These are phyloP conservation scores for Penicillium canescens DNA, from an alignment of 495 filamentous ascomycete species.

Conservation along the genomic window DNA sequence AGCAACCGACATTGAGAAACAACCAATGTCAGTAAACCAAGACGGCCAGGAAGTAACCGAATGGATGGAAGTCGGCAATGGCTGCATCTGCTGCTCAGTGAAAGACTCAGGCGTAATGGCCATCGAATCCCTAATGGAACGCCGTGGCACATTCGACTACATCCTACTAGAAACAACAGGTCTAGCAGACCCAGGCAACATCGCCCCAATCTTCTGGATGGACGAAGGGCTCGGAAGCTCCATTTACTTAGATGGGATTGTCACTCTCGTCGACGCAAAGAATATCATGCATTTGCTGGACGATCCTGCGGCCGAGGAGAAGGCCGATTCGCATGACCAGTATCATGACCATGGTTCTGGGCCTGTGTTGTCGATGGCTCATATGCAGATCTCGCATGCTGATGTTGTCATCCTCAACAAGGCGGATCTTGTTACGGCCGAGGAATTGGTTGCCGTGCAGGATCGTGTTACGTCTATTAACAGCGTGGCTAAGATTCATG, in stretches of 20 bases:
- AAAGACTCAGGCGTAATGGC: conserved; percentile 93
- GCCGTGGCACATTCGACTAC: conserved; percentile 93
- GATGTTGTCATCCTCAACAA: conserved; percentile 96
- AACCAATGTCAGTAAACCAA: conserved; percentile 83
- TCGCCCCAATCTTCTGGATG: conserved; percentile 96
- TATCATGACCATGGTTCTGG: conserved; percentile 54
- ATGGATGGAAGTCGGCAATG: conserved; percentile 95
- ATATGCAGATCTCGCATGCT: conserved; percentile 96
- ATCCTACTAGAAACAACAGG: conserved; percentile 97
- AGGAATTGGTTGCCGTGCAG: conserved; percentile 64
- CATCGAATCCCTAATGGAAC: conserved; percentile 94
- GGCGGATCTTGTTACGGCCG: conserved; percentile 74
- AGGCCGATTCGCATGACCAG: conserved; percentile 40
- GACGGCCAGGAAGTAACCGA: conserved; percentile 85
- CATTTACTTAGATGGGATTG: conserved; percentile 95
- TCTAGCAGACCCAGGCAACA: conserved; percentile 91
- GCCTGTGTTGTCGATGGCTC: conserved; percentile 79
- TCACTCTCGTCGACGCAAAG: conserved; percentile 93
- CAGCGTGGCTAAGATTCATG: conserved; percentile 79
- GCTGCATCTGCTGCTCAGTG: conserved; percentile 97
- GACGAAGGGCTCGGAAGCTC: conserved; percentile 91
- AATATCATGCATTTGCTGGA: conserved; percentile 82
- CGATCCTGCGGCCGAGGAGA: conserved; percentile 63
- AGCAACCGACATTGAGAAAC: conserved; percentile 94
- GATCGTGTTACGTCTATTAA: conserved; percentile 81